phyloP scores from a whole-genome alignment of 331 rosid species.

The Acacia concinna region DNA sequence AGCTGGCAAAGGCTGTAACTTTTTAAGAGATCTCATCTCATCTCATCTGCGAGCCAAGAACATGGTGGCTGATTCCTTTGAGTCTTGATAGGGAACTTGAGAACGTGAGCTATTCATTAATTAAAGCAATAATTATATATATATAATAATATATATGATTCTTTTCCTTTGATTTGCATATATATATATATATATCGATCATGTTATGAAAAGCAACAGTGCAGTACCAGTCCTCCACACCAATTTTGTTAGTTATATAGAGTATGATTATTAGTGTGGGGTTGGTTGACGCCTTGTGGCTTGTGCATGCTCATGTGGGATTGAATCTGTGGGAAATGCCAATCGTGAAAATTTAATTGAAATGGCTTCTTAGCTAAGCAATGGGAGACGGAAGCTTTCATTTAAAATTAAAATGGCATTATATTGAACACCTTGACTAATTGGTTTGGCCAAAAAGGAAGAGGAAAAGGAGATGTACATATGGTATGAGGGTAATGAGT shows the following conservation, averaged over 20 bases:
- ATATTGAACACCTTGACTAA: conserved; percentile 30
- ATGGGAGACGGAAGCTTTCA: conserved; percentile 1
- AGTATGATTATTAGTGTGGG: not conserved
- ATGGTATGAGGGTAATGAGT: not conserved
- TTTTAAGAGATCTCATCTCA: conserved; percentile 34
- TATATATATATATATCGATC: no score
- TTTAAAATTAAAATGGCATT: conserved; percentile 21
- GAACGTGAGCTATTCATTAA: conserved; percentile 38
- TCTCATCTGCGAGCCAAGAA: conserved; percentile 46
- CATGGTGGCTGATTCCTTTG: conserved; percentile 60
- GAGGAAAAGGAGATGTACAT: conserved; percentile 20
- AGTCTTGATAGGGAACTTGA: conserved; percentile 34
- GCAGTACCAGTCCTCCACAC: not conserved
- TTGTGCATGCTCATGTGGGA: conserved; percentile 10
- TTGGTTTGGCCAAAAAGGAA: not conserved
- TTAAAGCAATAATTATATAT: conserved; percentile 19
- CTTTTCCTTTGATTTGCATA: not conserved
- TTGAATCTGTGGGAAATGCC: conserved; percentile 18
- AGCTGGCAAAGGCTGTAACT: conserved; percentile 45
- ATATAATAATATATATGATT: not conserved
- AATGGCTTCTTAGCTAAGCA: conserved; percentile 26
- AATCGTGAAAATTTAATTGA: not conserved
- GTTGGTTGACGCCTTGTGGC: not conserved
- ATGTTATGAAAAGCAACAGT: conserved; percentile 3
- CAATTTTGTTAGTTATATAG: conserved; percentile 2